phyloP scores from a whole-genome alignment of 306 rosid species.

The Quercus glauca region DNA sequence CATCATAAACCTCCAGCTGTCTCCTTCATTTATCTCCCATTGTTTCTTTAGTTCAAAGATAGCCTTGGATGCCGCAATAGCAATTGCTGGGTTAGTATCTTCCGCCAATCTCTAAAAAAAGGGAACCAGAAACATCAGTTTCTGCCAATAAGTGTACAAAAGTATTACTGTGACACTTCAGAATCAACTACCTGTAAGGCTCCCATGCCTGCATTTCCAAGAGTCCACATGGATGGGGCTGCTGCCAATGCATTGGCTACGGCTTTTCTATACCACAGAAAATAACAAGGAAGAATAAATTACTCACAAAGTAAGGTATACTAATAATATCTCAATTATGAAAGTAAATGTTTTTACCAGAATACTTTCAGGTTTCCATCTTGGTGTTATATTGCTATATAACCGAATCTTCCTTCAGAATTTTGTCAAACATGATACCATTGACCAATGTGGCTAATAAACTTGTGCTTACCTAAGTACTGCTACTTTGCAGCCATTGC shows the following conservation, averaged over 20 bases:
- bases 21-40: conserved; percentile 95
- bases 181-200: conserved; percentile 69
- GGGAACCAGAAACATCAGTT: conserved; percentile 17
- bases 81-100: conserved; percentile 78
- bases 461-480: background rate
- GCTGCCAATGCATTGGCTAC: conserved; percentile 83
- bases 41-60: conserved; percentile 90
- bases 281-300: background rate
- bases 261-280: conserved; percentile 53
- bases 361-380: background rate
- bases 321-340: background rate
- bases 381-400: background rate
- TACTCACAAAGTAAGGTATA: background rate
- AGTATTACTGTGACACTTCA: background rate
- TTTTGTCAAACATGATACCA: background rate
- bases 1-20: conserved; percentile 86
- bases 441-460: too few relatives aligned
- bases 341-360: background rate
- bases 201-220: conserved; percentile 98
- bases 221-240: conserved; percentile 97
- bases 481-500: background rate
- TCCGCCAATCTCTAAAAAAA: conserved; percentile 77
- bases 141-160: background rate
- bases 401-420: background rate
- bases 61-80: conserved; percentile 82